Base-by-base conservation (phyloP, 495 filamentous ascomycete species). In the Symbiotaphrina buchneri region DNA sequence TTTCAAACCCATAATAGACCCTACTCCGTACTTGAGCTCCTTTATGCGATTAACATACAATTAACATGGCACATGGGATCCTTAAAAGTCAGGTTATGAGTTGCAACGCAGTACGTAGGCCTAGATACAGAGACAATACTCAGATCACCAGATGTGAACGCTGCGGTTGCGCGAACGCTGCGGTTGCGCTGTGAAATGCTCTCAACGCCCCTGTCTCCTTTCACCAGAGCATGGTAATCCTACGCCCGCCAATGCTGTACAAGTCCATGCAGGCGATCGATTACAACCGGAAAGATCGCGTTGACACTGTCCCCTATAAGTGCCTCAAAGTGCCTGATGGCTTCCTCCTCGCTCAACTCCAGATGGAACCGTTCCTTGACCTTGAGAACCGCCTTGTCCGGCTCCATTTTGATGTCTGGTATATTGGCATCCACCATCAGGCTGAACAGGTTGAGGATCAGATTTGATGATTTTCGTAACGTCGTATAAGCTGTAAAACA, bases 351-450 rank as follows among this genome's bases (percentile, higher is more conserved):
- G 23, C 63, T 77, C 61, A 90, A 65, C 51, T 92, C 87, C 20
- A 95, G 45, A 46, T 84, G 77, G 44, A 99, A 92, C 16, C 90
- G 59, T 45, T 99, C 90, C 47, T 80, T 74, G 11, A 99, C 85
- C 52, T 95, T 97, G 44, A 79, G 53, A 13, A 93, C 87, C 14
- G 78, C 81, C 55, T 84, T 85, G 44, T 84, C 81, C 27, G 81
- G 81, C 53, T 94, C 85, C 6, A 90, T 60, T 35, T 71, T 71
- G 47, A 97, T 91, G 43, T 94, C 87, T 0, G 81, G 85, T 36
- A 99, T 90, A 53, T 92, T 90, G 31, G 85, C 83, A 44, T 94
- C 82, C 10, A 85, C 74, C 87, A 99, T 99, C 36, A 99, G 53
- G 41, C 75, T 82, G 49, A 99, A 95, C 22, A 99, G 46, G 42